Conservation (phyloP, 108 stramenopile genomes). For the Epipyxis sp. region DNA sequence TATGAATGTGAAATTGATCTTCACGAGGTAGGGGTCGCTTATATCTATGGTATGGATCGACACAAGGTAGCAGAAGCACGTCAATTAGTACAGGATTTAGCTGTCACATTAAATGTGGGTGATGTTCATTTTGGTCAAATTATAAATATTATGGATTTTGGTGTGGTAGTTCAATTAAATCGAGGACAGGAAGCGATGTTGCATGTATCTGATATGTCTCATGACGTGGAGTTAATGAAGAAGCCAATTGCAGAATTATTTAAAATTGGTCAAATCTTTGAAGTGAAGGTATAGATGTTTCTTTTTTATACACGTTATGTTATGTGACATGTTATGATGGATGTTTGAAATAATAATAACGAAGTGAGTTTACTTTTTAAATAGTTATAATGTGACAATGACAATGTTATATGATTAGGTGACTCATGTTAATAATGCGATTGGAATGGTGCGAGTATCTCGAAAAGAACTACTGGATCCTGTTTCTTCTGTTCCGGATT, state of each 20-base stretch:
- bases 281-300: not conserved
- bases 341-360: too few relatives aligned
- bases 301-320: too few relatives aligned
- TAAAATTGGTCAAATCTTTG: not conserved
- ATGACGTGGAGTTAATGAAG: not conserved
- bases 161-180: constrained; percentile 74
- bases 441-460: not conserved
- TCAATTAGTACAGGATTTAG: not conserved
- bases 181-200: constrained; percentile 79
- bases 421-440: not conserved
- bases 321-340: too few relatives aligned
- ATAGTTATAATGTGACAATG: too few relatives aligned
- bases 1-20: constrained; percentile 14
- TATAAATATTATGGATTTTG: constrained; percentile 76
- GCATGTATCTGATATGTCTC: constrained; percentile 72
- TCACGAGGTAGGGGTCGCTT: not conserved
- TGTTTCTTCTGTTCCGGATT: too few relatives aligned
- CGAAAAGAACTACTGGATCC: not conserved
- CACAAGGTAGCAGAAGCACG: not conserved
- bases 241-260: not conserved
- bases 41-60: constrained; percentile 3
- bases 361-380: too few relatives aligned
- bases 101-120: constrained; percentile 49
- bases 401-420: too few relatives aligned
- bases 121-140: constrained; percentile 71